Evolutionary conservation across 1,284 basidiomycete species (phyloP).

Genomic region (Filobasidium uniguttulatum): DNA sequence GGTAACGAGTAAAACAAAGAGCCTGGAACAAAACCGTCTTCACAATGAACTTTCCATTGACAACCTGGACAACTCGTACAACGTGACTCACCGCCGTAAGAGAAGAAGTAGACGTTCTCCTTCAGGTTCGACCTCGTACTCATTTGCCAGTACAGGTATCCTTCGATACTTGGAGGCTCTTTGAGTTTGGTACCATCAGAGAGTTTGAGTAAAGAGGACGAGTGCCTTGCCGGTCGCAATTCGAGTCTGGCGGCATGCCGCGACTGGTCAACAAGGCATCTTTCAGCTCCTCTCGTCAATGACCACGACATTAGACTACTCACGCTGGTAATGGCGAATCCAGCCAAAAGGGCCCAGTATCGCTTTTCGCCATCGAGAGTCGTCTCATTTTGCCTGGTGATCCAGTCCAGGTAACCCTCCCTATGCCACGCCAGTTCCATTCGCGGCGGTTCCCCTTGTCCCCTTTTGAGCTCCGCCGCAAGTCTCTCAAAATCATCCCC

Average conservation of each 20-base stretch:
- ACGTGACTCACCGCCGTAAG: constrained; percentile 26
- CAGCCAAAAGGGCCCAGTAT: constrained; percentile 30
- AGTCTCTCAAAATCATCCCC: constrained; percentile 21
- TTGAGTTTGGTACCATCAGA: constrained; percentile 26
- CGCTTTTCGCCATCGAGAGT: constrained; percentile 24
- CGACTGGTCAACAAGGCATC: constrained; percentile 5
- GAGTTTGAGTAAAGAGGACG: constrained; percentile 20
- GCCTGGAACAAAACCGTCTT: constrained; percentile 14
- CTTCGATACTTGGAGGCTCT: constrained; percentile 33
- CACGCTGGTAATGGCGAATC: constrained; percentile 23
- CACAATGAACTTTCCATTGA: not conserved
- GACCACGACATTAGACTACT: constrained; percentile 9
- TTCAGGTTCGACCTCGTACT: constrained; percentile 16
- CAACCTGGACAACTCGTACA: too few species aligned
- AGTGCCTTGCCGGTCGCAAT: constrained; percentile 27
- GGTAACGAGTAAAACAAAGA: constrained; percentile 23
- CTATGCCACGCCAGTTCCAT: constrained; percentile 30
- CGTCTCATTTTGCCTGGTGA: constrained; percentile 20
- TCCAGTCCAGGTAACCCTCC: constrained; percentile 32
- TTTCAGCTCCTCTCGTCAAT: too few species aligned
- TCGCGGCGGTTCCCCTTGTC: constrained; percentile 13
- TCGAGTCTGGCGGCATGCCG: constrained; percentile 19
- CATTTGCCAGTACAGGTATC: constrained; percentile 25
- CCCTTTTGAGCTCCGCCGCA: constrained; percentile 12
- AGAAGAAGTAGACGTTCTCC: constrained; percentile 24